phyloP scores from a whole-genome alignment of 352 stramenopile genomes.

The Globisporangium emineosum region DNA sequence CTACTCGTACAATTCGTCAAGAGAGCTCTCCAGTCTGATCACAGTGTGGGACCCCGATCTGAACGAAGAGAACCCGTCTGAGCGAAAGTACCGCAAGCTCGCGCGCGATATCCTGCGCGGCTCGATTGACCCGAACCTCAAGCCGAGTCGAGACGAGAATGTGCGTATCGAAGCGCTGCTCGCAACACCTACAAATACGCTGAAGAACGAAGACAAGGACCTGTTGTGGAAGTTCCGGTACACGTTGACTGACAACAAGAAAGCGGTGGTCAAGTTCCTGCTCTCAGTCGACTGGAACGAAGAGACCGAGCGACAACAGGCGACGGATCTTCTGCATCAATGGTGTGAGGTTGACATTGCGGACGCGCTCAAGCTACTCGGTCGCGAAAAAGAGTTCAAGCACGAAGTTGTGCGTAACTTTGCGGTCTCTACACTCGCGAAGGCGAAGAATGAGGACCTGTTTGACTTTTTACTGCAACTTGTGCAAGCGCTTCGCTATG shows the following conservation, averaged over 20 bases:
- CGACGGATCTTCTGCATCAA: conserved; percentile 70
- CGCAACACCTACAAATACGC: conserved; percentile 90
- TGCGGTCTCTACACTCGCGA: conserved; percentile 94
- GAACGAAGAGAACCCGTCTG: conserved; percentile 89
- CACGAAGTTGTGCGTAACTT: conserved; percentile 93
- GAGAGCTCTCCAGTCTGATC: conserved; percentile 52
- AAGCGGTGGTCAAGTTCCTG: conserved; percentile 98
- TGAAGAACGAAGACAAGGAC: conserved; percentile 91
- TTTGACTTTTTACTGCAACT: conserved; percentile 97
- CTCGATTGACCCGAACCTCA: conserved; percentile 97
- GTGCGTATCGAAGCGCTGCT: conserved; percentile 92
- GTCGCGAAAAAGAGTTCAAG: conserved; percentile 88
- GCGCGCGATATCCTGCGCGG: conserved; percentile 94
- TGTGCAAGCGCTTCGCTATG: conserved; percentile 96
- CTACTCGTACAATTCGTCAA: conserved; percentile 27
- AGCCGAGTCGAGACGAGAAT: conserved; percentile 95
- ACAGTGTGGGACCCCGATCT: conserved; percentile 84
- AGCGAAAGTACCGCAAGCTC: conserved; percentile 98
- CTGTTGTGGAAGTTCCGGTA: conserved; percentile 97
- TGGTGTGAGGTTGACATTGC: conserved; percentile 96
- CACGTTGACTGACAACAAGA: conserved; percentile 93
- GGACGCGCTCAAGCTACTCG: conserved; percentile 97
- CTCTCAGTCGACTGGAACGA: conserved; percentile 98
- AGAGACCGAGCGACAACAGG: conserved; percentile 96
- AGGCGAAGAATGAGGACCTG: conserved; percentile 96